phyloP scores from a whole-genome alignment of 805 yeast genomes.

The Candida easanensis region DNA sequence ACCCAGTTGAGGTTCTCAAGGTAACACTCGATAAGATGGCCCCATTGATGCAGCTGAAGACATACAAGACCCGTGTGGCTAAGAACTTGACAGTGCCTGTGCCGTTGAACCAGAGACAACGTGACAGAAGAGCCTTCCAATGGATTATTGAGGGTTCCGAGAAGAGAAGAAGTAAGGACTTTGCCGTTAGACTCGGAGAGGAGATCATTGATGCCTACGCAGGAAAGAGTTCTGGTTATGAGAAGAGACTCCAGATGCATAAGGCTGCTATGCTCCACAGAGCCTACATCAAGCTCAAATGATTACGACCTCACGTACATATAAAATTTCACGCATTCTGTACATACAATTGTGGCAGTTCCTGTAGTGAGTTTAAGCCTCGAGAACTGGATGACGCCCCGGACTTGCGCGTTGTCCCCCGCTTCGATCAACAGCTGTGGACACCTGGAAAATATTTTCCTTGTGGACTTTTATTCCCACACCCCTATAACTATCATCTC shows the following conservation, averaged over 20 bases:
- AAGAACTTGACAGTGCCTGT: constrained; percentile 78
- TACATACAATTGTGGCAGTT: too few relatives aligned
- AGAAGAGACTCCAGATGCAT: constrained; percentile 79
- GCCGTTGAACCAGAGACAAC: constrained; percentile 78
- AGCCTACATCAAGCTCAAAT: constrained; percentile 59
- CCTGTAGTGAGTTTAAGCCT: too few relatives aligned
- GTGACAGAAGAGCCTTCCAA: constrained; percentile 80
- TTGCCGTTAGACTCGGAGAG: constrained; percentile 86
- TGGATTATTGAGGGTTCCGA: constrained; percentile 89
- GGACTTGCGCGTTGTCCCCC: too few relatives aligned
- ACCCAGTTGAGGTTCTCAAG: constrained; percentile 77
- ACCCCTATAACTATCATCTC: too few relatives aligned
- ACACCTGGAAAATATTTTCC: too few relatives aligned
- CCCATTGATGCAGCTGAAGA: constrained; percentile 77
- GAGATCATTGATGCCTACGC: constrained; percentile 75
- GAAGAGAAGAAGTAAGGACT: constrained; percentile 75
- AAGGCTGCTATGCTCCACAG: constrained; percentile 85
- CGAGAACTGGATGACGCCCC: too few relatives aligned
- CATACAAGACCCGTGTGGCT: constrained; percentile 82
- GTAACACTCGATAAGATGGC: constrained; percentile 76
- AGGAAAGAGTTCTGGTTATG: constrained; percentile 82
- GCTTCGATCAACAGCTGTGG: too few relatives aligned
- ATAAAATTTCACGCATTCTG: not conserved
- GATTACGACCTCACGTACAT: not conserved
- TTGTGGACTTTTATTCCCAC: too few relatives aligned